A percentile compares a stretch with the other conserved stretches of the same genome.
Evolutionary conservation across 345 rosid genomes (phyloP).

Genomic region (Eucalyptus dawsonii): DNA sequence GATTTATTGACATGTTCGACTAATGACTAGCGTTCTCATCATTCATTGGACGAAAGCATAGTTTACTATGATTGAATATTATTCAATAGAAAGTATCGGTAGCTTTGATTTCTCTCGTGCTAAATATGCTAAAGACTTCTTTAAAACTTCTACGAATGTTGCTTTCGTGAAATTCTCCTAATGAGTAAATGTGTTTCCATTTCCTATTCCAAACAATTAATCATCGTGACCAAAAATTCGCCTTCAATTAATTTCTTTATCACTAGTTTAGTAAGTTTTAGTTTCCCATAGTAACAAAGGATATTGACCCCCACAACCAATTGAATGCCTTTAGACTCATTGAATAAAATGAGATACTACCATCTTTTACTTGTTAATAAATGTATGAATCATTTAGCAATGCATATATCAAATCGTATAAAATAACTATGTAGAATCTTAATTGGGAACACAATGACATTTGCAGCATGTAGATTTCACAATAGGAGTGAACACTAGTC

Average conservation of each 20-base stretch:
- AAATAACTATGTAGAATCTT: background rate
- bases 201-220: background rate
- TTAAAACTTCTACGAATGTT: background rate
- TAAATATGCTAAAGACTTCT: background rate
- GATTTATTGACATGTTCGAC: rapidly evolving
- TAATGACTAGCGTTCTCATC: background rate
- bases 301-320: background rate
- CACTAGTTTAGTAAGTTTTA: background rate
- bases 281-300: background rate
- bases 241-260: background rate
- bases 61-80: background rate
- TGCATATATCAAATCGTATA: background rate
- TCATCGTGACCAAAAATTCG: background rate
- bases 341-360: background rate
- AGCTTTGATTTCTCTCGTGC: background rate
- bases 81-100: background rate
- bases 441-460: background rate
- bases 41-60: background rate
- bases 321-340: background rate
- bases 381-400: background rate
- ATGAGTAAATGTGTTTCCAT: background rate
- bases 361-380: background rate
- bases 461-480: background rate
- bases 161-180: rapidly evolving
- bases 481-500: background rate